A percentile compares a stretch with the other conserved stretches of the same genome.
Evolutionary conservation across 495 filamentous ascomycete species (phyloP).

Genomic region (Talaromyces borbonicus): DNA sequence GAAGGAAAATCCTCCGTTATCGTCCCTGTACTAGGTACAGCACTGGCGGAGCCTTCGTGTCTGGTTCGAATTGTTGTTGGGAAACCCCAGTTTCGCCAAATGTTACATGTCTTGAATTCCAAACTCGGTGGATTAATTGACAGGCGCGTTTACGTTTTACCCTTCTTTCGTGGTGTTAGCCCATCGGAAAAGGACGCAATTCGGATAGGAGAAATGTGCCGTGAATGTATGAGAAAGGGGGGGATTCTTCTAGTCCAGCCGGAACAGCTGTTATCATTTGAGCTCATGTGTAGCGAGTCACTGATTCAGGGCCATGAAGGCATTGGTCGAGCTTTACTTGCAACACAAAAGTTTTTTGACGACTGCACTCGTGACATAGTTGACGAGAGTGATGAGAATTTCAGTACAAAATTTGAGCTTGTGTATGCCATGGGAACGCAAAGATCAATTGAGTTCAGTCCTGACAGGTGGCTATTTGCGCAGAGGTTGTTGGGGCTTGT

Average conservation of each 20-base stretch:
- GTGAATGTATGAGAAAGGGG: constrained; percentile 32
- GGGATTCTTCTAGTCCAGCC: constrained; percentile 52
- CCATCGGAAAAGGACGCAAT: constrained; percentile 19
- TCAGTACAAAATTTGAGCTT: constrained; percentile 45
- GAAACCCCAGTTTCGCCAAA: constrained; percentile 50
- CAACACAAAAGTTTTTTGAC: constrained; percentile 30
- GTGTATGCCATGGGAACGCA: constrained; percentile 55
- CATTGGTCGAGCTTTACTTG: constrained; percentile 22
- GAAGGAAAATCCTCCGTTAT: constrained; percentile 62
- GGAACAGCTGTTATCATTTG: constrained; percentile 57
- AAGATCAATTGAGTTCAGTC: constrained; percentile 39
- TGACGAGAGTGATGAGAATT: constrained; percentile 53
- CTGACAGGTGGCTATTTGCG: constrained; percentile 45
- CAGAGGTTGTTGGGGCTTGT: constrained; percentile 41
- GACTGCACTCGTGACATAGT: constrained; percentile 39
- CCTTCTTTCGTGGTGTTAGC: constrained; percentile 41
- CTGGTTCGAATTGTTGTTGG: constrained; percentile 50
- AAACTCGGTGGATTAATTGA: constrained; percentile 48
- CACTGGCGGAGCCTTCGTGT: constrained; percentile 38
- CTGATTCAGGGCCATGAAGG: constrained; percentile 10
- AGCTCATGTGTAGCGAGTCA: constrained; percentile 49
- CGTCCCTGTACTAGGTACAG: constrained; percentile 47
- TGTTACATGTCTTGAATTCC: constrained; percentile 42
- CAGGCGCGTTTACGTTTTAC: constrained; percentile 45
- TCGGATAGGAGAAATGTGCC: constrained; percentile 13